Percentiles rank a stretch among this genome's conserved stretches.
Evolutionary conservation across 345 rosid species (phyloP).

Genomic region (Viola odorata): DNA sequence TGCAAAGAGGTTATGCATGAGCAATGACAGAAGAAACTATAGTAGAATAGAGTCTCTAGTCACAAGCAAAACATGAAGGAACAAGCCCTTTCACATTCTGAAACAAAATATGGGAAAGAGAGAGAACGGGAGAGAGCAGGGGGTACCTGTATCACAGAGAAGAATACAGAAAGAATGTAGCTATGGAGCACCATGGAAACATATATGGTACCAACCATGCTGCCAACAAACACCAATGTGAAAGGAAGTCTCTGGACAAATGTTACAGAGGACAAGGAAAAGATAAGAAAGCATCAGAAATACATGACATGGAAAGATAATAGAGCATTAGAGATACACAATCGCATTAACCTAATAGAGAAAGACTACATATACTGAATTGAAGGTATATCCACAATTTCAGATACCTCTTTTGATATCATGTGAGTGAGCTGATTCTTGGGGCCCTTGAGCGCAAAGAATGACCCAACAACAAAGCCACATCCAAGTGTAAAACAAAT

Average conservation of each 20-base stretch:
- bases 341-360: not conserved
- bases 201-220: constrained; percentile 83
- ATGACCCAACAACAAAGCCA: constrained; percentile 71
- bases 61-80: not conserved
- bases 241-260: constrained; percentile 84
- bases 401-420: constrained; percentile 74
- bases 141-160: constrained; percentile 81
- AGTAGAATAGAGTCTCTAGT: not conserved
- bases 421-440: constrained; percentile 70
- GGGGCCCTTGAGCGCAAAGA: constrained; percentile 89
- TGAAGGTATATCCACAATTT: not conserved
- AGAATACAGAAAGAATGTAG: constrained; percentile 86
- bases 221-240: constrained; percentile 73
- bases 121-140: not conserved
- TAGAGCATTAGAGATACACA: not conserved
- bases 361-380: not conserved
- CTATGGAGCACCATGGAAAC: constrained; percentile 97
- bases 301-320: not conserved
- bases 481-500: constrained; percentile 92
- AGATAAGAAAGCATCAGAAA: not conserved
- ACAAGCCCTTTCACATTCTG: not conserved
- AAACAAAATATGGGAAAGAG: not conserved
- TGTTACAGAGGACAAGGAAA: constrained; percentile 5
- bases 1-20: no score
- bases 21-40: not conserved